Evolutionary conservation across 768 basidiomycete species (phyloP).

Genomic region (Xerocomellus chrysenteron): DNA sequence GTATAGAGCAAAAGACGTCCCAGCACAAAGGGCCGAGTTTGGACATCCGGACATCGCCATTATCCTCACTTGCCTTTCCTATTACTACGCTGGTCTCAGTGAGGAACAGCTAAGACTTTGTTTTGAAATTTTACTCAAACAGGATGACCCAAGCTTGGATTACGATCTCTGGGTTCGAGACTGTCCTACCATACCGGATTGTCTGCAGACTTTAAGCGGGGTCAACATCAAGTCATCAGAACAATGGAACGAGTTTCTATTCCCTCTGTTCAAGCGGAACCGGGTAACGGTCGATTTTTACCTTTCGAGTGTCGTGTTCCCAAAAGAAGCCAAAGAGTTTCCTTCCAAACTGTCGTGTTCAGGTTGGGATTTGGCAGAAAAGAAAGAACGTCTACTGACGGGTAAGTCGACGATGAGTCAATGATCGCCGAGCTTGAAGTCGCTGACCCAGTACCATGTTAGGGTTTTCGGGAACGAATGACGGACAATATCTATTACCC

Average conservation of each 20-base stretch:
- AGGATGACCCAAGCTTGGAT: constrained; percentile 33
- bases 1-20: constrained; percentile 39
- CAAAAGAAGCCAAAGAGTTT: constrained; percentile 38
- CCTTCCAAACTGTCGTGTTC: constrained; percentile 34
- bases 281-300: constrained; percentile 37
- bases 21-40: constrained; percentile 37
- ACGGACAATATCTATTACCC: constrained; percentile 39
- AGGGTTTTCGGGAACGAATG: constrained; percentile 43
- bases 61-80: constrained; percentile 36
- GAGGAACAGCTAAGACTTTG: constrained; percentile 28
- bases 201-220: constrained; percentile 28
- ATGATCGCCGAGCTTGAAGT: background rate
- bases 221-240: constrained; percentile 32
- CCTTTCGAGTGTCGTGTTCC: constrained; percentile 37
- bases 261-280: constrained; percentile 30
- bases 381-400: constrained; percentile 11
- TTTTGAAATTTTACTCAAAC: constrained; percentile 29
- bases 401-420: constrained; percentile 4
- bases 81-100: constrained; percentile 37
- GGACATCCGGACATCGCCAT: constrained; percentile 39
- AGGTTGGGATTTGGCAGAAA: constrained; percentile 39
- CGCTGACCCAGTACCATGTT: background rate
- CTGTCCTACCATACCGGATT: constrained; percentile 18
- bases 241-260: constrained; percentile 21
- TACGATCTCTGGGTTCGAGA: constrained; percentile 33